Evolutionary conservation across 768 basidiomycete species (phyloP).

Genomic region (Pulveroboletus sp.): DNA sequence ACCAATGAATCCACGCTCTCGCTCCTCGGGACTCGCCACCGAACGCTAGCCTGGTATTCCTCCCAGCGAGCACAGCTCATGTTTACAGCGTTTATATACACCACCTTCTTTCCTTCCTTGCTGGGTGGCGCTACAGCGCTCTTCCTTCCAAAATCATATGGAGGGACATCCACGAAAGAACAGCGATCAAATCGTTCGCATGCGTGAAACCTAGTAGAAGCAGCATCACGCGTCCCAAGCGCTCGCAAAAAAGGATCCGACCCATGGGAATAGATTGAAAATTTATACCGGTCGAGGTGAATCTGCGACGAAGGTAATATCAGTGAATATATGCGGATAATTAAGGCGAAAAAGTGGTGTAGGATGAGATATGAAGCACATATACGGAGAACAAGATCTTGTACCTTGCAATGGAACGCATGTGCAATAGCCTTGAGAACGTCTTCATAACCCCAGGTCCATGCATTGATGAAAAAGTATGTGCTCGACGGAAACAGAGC

Average conservation of each 20-base stretch:
- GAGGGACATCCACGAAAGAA: conserved; percentile 48
- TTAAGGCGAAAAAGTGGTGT: background rate
- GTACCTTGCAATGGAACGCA: conserved; percentile 62
- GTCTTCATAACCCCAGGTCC: conserved; percentile 98
- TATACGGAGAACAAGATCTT: background rate
- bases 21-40: conserved; percentile 38
- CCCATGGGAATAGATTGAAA: conserved; percentile 54
- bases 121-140: conserved; percentile 31
- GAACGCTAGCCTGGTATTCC: conserved; percentile 43
- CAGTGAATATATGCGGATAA: conserved; percentile 5
- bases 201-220: conserved; percentile 82
- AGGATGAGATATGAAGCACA: background rate
- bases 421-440: conserved; percentile 72
- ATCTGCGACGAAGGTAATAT: conserved; percentile 46
- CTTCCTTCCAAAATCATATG: conserved; percentile 13
- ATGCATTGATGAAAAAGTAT: conserved; percentile 85
- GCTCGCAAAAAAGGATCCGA: conserved; percentile 60
- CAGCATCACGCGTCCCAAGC: conserved; percentile 59
- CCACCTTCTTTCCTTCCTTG: conserved; percentile 53
- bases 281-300: conserved; percentile 90
- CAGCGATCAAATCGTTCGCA: conserved; percentile 87
- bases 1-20: conserved; percentile 66
- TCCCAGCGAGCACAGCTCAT: conserved; percentile 62
- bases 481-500: conserved; percentile 59
- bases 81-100: conserved; percentile 82